Evolutionary conservation across 2,329 filamentous ascomycete genomes (phyloP).

Genomic region (Neonectria sp.): DNA sequence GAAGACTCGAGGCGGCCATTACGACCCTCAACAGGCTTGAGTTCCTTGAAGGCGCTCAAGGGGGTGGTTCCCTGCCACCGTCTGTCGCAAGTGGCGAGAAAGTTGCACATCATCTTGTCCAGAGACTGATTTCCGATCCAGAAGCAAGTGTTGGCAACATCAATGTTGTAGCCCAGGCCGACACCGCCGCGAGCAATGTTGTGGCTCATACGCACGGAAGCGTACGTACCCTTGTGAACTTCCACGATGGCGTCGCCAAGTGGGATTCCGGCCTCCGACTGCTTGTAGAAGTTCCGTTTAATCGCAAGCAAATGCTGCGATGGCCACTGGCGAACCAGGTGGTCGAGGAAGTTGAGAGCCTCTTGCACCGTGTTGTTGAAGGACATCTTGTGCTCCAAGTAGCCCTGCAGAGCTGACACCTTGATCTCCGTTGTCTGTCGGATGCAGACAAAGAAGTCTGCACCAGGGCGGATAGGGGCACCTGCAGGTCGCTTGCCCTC

Average conservation of each 20-base stretch:
- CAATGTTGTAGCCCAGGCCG: slow-evolving; percentile 86
- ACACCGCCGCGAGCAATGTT: slow-evolving; percentile 63
- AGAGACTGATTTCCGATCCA: slow-evolving; percentile 69
- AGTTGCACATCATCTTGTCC: slow-evolving; percentile 55
- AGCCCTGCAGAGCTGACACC: slow-evolving; percentile 75
- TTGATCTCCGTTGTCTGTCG: slow-evolving; percentile 77
- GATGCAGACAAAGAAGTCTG: slow-evolving; percentile 74
- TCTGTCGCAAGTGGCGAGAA: slow-evolving; percentile 50
- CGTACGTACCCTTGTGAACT: slow-evolving; percentile 91
- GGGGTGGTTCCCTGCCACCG: slow-evolving; percentile 47
- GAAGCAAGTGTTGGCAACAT: slow-evolving; percentile 93
- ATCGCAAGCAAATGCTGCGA: slow-evolving; percentile 77
- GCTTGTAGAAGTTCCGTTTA: slow-evolving; percentile 86
- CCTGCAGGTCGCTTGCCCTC: slow-evolving; percentile 66
- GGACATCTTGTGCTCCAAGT: slow-evolving; percentile 71
- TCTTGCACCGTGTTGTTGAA: slow-evolving; percentile 81
- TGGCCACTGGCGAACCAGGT: slow-evolving; percentile 86
- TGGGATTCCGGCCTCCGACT: slow-evolving; percentile 60
- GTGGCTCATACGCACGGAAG: slow-evolving; percentile 84
- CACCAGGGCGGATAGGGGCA: slow-evolving; percentile 52
- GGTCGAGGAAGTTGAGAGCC: slow-evolving; percentile 91
- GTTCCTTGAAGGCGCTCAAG: slow-evolving; percentile 44
- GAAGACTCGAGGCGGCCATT: slow-evolving; percentile 56
- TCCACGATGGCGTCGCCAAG: slow-evolving; percentile 77
- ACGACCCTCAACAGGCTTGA: slow-evolving; percentile 54